These are phyloP conservation scores for Phaffia australis DNA, from an alignment of 768 basidiomycete species.

Conservation along the genomic window DNA sequence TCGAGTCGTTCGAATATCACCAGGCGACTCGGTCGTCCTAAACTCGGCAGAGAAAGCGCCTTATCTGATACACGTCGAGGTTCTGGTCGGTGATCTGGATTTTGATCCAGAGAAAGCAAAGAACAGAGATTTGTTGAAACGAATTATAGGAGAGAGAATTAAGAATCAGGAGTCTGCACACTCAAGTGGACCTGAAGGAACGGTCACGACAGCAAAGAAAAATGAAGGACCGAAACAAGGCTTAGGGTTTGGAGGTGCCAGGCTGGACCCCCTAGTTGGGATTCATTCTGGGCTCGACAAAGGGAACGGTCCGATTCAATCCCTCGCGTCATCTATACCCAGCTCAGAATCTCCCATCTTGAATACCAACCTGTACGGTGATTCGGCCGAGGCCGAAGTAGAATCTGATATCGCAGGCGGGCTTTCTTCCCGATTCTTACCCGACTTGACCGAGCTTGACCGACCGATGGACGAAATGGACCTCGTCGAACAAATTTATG, in stretches of 20 bases:
- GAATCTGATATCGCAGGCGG: too few species aligned
- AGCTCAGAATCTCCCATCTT: slow-evolving; percentile 8
- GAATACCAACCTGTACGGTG: background rate
- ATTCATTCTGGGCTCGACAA: slow-evolving; percentile 13
- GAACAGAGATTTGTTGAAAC: slow-evolving; percentile 71
- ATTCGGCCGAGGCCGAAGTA: background rate
- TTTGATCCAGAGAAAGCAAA: slow-evolving; percentile 73
- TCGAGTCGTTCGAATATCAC: slow-evolving; percentile 90
- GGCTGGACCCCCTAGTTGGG: slow-evolving; percentile 20
- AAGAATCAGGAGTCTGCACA: too few species aligned
- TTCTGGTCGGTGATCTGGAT: slow-evolving; percentile 77
- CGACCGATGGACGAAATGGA: slow-evolving; percentile 74
- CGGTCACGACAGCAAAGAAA: slow-evolving; percentile 22
- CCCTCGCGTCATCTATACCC: background rate
- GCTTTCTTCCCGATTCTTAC: background rate
- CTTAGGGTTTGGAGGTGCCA: slow-evolving; percentile 15
- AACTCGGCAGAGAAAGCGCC: slow-evolving; percentile 96
- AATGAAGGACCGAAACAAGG: slow-evolving; percentile 2
- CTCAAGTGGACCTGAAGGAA: too few species aligned
- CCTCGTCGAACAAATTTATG: slow-evolving; percentile 90
- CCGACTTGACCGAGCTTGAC: background rate
- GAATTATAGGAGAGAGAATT: slow-evolving; percentile 39
- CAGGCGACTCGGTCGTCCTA: slow-evolving; percentile 91
- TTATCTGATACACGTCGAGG: slow-evolving; percentile 82
- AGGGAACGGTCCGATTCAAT: too few species aligned